Conservation (phyloP, 352 stramenopile genomes). For the Globisporangium abappressorium region DNA sequence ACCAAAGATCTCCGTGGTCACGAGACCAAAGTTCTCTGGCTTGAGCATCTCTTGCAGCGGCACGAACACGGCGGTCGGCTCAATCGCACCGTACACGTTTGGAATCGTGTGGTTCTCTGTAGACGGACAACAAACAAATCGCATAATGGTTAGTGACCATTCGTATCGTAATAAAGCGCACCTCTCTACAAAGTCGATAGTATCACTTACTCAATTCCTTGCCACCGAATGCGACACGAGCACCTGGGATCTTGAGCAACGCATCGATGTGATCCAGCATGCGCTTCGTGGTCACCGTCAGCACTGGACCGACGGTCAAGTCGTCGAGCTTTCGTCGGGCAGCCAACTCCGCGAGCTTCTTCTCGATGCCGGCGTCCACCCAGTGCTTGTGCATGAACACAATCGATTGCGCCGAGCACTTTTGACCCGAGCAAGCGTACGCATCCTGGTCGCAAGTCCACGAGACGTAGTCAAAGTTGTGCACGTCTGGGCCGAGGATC, state of each 20-base stretch:
- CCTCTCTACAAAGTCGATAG: neutral
- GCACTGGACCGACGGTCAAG: conserved; percentile 95
- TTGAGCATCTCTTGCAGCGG: conserved; percentile 95
- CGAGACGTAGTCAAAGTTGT: conserved; percentile 96
- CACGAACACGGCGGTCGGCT: conserved; percentile 97
- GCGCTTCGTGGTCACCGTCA: conserved; percentile 95
- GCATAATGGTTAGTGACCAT: conserved; percentile 1
- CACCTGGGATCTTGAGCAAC: conserved; percentile 92
- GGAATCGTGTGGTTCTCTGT: conserved; percentile 94
- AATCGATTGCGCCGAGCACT: conserved; percentile 98
- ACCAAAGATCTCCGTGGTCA: conserved; percentile 98
- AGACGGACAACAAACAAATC: neutral
- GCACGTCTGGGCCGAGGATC: conserved; percentile 94
- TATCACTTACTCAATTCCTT: conserved; percentile 73
- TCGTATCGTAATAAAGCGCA: neutral
- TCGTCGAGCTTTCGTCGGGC: conserved; percentile 90
- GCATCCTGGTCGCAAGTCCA: conserved; percentile 98
- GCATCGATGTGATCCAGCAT: conserved; percentile 93
- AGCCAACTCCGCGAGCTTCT: conserved; percentile 91
- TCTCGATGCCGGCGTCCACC: conserved; percentile 87
- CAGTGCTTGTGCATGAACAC: conserved; percentile 99
- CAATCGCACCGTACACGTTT: conserved; percentile 93
- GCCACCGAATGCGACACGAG: conserved; percentile 94
- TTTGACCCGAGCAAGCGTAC: conserved; percentile 97
- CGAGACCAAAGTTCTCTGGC: conserved; percentile 92